These are phyloP conservation scores for Boletus semigastroideus DNA, from an alignment of 1,284 basidiomycete genomes.

Conservation along the genomic window DNA sequence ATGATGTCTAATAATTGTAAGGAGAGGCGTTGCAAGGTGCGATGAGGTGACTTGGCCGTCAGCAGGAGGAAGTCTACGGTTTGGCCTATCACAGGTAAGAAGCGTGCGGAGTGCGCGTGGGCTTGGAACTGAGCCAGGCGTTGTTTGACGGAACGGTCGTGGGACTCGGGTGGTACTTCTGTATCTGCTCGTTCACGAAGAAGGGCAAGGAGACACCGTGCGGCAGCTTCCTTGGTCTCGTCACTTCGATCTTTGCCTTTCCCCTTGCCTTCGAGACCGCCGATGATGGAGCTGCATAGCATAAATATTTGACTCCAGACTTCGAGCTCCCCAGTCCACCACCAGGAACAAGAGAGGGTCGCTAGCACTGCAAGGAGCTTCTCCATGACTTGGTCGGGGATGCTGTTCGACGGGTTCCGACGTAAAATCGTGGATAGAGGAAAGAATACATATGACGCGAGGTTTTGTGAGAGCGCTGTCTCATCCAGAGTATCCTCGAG, in stretches of 20 bases:
- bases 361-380: slow-evolving; percentile 64
- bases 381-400: slow-evolving; percentile 82
- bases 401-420: slow-evolving; percentile 60
- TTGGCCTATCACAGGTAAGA: slow-evolving; percentile 81
- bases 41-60: slow-evolving; percentile 53
- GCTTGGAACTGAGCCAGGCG: slow-evolving; percentile 47
- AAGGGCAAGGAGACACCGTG: slow-evolving; percentile 54
- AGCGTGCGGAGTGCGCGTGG: slow-evolving; percentile 47
- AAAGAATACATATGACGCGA: slow-evolving; percentile 84
- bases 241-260: slow-evolving; percentile 66
- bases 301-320: slow-evolving; percentile 85
- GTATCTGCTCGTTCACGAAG: slow-evolving; percentile 49
- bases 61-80: slow-evolving; percentile 72
- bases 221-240: slow-evolving; percentile 73
- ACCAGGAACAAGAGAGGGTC: slow-evolving; percentile 68
- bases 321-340: slow-evolving; percentile 69
- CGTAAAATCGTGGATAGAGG: slow-evolving; percentile 82
- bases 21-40: slow-evolving; percentile 62
- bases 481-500: slow-evolving; percentile 50
- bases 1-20: slow-evolving; percentile 61
- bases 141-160: slow-evolving; percentile 27
- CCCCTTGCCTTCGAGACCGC: slow-evolving; percentile 58
- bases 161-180: slow-evolving; percentile 34
- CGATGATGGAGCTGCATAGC: slow-evolving; percentile 69
- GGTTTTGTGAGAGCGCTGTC: slow-evolving; percentile 50